These are phyloP conservation scores for Tricharina praecox DNA, from an alignment of 495 filamentous ascomycete species.

Conservation along the genomic window DNA sequence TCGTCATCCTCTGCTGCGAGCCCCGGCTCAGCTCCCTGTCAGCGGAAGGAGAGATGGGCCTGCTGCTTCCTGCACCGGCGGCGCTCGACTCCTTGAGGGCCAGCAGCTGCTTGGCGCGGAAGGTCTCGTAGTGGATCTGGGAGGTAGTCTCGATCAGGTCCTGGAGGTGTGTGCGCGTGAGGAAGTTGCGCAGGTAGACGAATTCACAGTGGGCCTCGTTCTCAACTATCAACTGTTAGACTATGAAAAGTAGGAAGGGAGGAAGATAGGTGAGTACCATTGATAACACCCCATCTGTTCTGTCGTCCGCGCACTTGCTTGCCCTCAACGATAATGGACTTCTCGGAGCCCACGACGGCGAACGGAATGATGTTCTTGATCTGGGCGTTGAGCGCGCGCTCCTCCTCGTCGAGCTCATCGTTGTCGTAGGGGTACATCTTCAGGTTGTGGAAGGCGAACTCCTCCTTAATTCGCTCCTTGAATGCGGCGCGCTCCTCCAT, in stretches of 20 bases:
- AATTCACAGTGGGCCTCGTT: conserved; percentile 99
- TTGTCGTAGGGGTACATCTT: conserved; percentile 99
- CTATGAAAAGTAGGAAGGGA: background rate
- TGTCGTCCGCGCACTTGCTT: conserved; percentile 96
- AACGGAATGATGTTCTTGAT: conserved; percentile 98
- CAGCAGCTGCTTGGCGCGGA: conserved; percentile 96
- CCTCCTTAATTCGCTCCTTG: conserved; percentile 98
- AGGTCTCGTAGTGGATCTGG: conserved; percentile 99
- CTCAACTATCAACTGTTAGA: conserved; percentile 43
- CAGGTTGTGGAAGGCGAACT: conserved; percentile 98
- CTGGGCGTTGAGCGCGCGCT: conserved; percentile 77
- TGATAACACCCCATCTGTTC: conserved; percentile 98
- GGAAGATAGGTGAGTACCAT: conserved; percentile 29
- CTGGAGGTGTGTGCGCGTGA: conserved; percentile 94
- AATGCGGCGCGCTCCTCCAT: conserved; percentile 89
- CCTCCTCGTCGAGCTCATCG: conserved; percentile 94
- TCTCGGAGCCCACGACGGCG: conserved; percentile 94
- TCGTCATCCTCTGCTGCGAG: conserved; percentile 89
- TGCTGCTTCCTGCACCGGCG: conserved; percentile 55
- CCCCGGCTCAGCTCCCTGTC: conserved; percentile 91
- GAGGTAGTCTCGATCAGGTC: conserved; percentile 99
- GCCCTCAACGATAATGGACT: conserved; percentile 90
- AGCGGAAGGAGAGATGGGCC: conserved; percentile 85
- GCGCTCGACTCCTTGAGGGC: conserved; percentile 96
- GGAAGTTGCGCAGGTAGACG: conserved; percentile 91